Percentiles rank a stretch among this genome's conserved stretches.
Evolutionary conservation across 2,329 filamentous ascomycete species (phyloP).

Genomic region (Fusarium metavorans): DNA sequence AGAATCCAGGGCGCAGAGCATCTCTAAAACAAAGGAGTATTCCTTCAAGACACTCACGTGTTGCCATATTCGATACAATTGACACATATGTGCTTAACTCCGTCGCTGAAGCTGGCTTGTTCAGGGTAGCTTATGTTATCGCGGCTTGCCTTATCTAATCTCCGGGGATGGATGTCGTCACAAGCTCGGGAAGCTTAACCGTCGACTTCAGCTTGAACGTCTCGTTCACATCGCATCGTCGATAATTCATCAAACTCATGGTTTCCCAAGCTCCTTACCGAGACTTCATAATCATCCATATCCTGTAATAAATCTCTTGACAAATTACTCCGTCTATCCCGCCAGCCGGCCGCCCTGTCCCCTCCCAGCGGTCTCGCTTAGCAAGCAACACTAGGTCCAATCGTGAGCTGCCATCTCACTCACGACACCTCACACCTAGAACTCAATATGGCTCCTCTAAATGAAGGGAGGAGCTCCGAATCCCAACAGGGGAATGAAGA

Average conservation of each 20-base stretch:
- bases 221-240: slow-evolving; percentile 30
- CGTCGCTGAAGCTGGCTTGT: background rate
- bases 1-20: background rate
- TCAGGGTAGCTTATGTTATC: slow-evolving; percentile 18
- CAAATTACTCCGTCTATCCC: background rate
- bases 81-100: slow-evolving; percentile 4
- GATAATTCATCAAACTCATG: slow-evolving; percentile 16
- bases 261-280: background rate
- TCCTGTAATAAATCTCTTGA: slow-evolving; percentile 15
- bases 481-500: slow-evolving; percentile 1
- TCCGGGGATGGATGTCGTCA: slow-evolving; percentile 41
- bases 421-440: background rate
- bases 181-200: slow-evolving; percentile 33
- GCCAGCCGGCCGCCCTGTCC: slow-evolving; percentile 11
- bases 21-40: background rate
- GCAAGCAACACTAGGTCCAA: slow-evolving; percentile 28
- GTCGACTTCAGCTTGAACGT: slow-evolving; percentile 21
- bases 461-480: slow-evolving; percentile 16
- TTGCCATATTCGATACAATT: background rate
- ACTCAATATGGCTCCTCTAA: slow-evolving; percentile 27
- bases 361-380: slow-evolving; percentile 31
- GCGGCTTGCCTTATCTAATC: slow-evolving; percentile 37
- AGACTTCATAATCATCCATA: background rate
- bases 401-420: background rate
- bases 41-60: background rate